phyloP scores from a whole-genome alignment of 805 yeast genomes.

The Metschnikowia proteae region DNA sequence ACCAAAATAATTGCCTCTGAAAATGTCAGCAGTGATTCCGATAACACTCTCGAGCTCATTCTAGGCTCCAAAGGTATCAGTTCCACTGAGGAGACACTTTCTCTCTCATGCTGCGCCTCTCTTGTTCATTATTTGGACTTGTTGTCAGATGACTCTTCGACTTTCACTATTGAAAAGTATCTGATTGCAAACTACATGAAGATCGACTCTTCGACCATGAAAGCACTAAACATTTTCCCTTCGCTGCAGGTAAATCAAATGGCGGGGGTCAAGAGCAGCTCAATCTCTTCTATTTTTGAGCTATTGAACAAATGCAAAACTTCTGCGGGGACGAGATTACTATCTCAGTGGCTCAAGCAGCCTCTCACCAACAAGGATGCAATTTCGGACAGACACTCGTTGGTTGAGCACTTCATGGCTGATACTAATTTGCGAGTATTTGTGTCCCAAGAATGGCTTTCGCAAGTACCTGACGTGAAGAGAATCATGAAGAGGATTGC shows the following conservation, averaged over 20 bases:
- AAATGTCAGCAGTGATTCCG: constrained; percentile 26
- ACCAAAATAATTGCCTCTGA: constrained; percentile 53
- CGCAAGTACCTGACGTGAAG: constrained; percentile 78
- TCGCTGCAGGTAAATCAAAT: constrained; percentile 12
- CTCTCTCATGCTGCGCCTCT: constrained; percentile 65
- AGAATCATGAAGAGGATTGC: constrained; percentile 66
- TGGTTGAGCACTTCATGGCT: constrained; percentile 72
- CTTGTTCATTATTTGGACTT: constrained; percentile 65
- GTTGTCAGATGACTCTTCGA: constrained; percentile 53
- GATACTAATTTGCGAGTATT: constrained; percentile 63
- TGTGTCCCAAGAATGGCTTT: constrained; percentile 62
- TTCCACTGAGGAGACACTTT: constrained; percentile 42
- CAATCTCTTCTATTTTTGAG: constrained; percentile 63
- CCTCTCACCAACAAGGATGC: constrained; percentile 67
- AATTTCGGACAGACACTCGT: constrained; percentile 63
- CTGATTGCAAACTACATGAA: constrained; percentile 80
- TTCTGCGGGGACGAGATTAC: constrained; percentile 79
- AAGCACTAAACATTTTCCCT: constrained; percentile 85
- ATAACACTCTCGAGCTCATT: constrained; percentile 34
- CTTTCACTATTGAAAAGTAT: constrained; percentile 60
- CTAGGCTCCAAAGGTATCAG: constrained; percentile 54
- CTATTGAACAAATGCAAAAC: constrained; percentile 85
- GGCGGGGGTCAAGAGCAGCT: constrained; percentile 21
- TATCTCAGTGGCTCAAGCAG: constrained; percentile 94
- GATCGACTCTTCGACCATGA: constrained; percentile 84